Evolutionary conservation across 495 filamentous ascomycete species (phyloP).

Genomic region (Podospora conica): DNA sequence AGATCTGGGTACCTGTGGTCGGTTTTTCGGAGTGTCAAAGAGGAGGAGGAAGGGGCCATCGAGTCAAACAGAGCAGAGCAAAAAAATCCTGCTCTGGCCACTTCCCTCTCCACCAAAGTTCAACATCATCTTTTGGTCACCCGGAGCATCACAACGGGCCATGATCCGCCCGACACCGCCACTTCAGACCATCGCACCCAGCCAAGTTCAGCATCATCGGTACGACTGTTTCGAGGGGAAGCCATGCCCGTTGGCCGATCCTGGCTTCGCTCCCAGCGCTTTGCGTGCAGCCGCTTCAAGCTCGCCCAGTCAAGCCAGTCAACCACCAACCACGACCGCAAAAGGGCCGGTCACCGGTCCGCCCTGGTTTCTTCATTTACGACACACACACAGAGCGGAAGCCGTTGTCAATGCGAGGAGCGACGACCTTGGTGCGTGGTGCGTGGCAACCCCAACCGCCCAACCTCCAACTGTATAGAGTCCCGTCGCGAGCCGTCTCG

Average conservation of each 20-base stretch:
- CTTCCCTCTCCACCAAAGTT: too few relatives aligned
- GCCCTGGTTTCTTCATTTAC: neutral
- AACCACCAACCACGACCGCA: constrained; percentile 1
- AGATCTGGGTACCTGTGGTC: too few relatives aligned
- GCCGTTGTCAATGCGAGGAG: neutral
- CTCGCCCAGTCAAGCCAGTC: neutral
- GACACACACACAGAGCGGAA: neutral
- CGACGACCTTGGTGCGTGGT: neutral
- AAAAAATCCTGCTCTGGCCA: neutral
- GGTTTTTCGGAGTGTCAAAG: too few relatives aligned
- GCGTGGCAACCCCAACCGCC: neutral
- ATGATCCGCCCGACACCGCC: neutral
- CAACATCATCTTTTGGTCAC: neutral
- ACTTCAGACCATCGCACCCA: neutral
- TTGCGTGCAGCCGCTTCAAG: too few relatives aligned
- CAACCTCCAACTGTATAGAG: neutral
- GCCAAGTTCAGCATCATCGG: constrained; percentile 5
- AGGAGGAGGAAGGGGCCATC: neutral
- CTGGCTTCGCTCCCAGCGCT: neutral
- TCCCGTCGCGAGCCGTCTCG: neutral
- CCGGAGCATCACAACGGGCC: neutral
- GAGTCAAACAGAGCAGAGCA: neutral
- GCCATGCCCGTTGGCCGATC: neutral
- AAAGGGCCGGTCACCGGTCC: constrained; percentile 6
- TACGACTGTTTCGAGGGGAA: constrained; percentile 9